phyloP scores from a whole-genome alignment of 169 alveolate genomes.

The Babesia bigemina region DNA sequence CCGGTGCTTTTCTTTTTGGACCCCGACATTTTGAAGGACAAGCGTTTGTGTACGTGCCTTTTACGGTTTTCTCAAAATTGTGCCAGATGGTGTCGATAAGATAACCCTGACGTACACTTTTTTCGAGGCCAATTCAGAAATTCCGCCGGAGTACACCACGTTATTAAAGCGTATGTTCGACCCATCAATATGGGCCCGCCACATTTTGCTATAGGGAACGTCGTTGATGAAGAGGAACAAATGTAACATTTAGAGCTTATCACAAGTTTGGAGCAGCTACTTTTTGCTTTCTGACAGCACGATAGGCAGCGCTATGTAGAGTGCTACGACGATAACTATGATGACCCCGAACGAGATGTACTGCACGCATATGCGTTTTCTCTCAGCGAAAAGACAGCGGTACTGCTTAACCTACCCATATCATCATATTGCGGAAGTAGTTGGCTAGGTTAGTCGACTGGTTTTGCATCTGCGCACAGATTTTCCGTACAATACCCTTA shows the following conservation, averaged over 20 bases:
- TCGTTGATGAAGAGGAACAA: background rate
- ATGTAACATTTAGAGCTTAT: too few relatives aligned
- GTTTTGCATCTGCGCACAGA: conserved; percentile 8
- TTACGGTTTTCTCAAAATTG: background rate
- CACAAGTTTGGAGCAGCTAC: too few relatives aligned
- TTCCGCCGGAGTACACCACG: conserved; percentile 82
- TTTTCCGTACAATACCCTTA: background rate
- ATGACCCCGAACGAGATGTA: background rate
- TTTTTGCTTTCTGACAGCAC: too few relatives aligned
- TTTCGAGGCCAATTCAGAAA: conserved; percentile 88
- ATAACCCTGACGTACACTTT: conserved; percentile 91
- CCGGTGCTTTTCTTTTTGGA: conserved; percentile 93
- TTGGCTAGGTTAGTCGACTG: conserved; percentile 13
- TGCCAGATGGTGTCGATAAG: conserved; percentile 77
- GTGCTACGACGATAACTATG: conserved; percentile 7
- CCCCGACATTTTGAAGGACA: conserved; percentile 88
- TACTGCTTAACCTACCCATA: conserved; percentile 12
- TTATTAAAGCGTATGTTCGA: conserved; percentile 59
- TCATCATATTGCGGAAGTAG: background rate
- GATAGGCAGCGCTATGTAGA: conserved; percentile 29
- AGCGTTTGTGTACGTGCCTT: conserved; percentile 65
- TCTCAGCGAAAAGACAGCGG: too few relatives aligned
- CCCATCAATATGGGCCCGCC: background rate
- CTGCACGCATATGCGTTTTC: background rate
- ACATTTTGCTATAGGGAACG: background rate